Percentiles rank a stretch among this genome's conserved stretches.
phyloP scores from a whole-genome alignment of 2,329 filamentous ascomycete species.

The Fusarium globosum region DNA sequence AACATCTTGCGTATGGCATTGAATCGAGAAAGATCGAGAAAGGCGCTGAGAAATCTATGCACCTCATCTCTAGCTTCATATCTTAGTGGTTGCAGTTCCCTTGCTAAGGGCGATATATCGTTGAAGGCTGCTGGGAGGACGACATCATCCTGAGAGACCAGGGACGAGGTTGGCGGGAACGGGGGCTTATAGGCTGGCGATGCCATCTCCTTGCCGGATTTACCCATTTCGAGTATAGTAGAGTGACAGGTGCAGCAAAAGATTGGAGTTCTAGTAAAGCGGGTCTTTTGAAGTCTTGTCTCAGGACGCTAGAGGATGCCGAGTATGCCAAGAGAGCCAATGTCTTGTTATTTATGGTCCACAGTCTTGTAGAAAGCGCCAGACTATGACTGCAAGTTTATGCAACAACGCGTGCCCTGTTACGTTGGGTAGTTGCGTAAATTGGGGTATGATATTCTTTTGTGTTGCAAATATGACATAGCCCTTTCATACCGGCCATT shows the following conservation, averaged over 20 bases:
- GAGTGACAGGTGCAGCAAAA: background rate
- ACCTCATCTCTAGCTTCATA: background rate
- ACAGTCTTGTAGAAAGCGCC: too few species aligned
- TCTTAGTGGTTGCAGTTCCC: background rate
- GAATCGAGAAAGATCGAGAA: slow-evolving; percentile 2
- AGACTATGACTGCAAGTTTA: background rate
- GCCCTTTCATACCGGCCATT: background rate
- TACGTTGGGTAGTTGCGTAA: background rate
- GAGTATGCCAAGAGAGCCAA: background rate
- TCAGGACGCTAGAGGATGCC: background rate
- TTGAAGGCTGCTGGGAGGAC: slow-evolving; percentile 1
- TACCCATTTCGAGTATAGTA: background rate
- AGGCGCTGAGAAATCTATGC: background rate
- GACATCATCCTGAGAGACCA: background rate
- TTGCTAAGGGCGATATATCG: background rate
- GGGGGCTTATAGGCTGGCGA: background rate
- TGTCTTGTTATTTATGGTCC: background rate
- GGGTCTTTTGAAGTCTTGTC: background rate
- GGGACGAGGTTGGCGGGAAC: background rate
- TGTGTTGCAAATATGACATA: background rate
- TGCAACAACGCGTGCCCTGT: background rate
- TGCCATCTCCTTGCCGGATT: background rate
- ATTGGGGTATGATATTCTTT: background rate
- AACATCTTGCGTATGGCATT: background rate
- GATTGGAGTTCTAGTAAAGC: background rate